A percentile compares a stretch with the other conserved stretches of the same genome.
phyloP scores from a whole-genome alignment of 2,329 filamentous ascomycete species.

The Neonectria sp. region DNA sequence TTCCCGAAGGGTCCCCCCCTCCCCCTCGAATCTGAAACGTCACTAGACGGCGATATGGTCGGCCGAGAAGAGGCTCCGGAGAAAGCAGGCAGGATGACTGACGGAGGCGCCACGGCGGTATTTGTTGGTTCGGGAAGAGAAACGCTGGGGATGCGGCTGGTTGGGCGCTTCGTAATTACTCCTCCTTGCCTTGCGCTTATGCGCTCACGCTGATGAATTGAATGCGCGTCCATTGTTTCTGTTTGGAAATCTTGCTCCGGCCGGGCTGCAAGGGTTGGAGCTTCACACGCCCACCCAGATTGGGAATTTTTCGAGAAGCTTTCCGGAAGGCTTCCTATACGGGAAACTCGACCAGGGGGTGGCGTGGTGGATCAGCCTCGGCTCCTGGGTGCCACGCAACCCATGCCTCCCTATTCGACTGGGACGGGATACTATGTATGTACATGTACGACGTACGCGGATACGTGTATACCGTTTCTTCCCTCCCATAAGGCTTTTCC shows the following conservation, averaged over 20 bases:
- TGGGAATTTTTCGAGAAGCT: conserved; percentile 42
- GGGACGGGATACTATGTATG: conserved; percentile 10
- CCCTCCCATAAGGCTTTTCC: background rate
- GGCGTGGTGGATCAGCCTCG: conserved; percentile 24
- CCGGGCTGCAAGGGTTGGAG: background rate
- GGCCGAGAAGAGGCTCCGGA: conserved; percentile 20
- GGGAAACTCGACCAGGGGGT: conserved; percentile 29
- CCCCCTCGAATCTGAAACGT: conserved; percentile 27
- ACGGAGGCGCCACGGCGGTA: background rate
- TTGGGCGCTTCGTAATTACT: background rate
- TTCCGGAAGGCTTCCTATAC: conserved; percentile 45
- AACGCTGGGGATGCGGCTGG: background rate
- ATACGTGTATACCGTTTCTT: background rate
- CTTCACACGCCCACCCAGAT: conserved; percentile 28
- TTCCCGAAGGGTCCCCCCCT: conserved; percentile 1
- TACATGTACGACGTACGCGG: background rate
- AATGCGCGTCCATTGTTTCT: conserved; percentile 14
- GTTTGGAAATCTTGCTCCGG: conserved; percentile 17
- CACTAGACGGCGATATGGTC: conserved; percentile 31
- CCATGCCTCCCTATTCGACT: too few species aligned
- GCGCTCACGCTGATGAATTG: conserved; percentile 2
- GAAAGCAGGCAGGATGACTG: background rate
- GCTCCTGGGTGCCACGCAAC: conserved; percentile 30
- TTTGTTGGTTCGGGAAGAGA: background rate
- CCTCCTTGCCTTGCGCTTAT: background rate